Base-by-base conservation (phyloP, 768 basidiomycete species). In the Tulasnella sp. region DNA sequence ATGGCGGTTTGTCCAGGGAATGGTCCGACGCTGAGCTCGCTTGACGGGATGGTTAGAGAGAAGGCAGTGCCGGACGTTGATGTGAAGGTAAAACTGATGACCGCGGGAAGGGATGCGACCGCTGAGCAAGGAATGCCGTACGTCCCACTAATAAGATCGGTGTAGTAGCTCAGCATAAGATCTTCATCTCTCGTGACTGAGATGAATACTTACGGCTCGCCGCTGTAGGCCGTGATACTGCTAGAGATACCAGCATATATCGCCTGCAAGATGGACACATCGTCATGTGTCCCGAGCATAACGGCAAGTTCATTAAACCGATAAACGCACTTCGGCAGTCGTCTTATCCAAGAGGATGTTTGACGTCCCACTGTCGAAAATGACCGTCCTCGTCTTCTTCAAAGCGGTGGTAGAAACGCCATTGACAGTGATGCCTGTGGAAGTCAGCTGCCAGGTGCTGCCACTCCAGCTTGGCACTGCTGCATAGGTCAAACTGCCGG, bases 231-330 rank as follows among this genome's bases (percentile, higher is more conserved):
- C 62, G 76, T 68, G 67, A 82, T 80, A 62, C 78, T 69, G 30
- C 78, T 74, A n/a, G 80, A 81, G 56, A 82, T 80, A 62, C 78
- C 71, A 25, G 79, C 74, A 64, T 81, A 78, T 56, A 81, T 77
- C 8, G 77, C 78, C 76, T 80, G 53, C 38, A 51, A 25, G 12
- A 19, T 21, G 34, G 34, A 5, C 5, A 15, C 7, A 38, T 5
- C 34, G 7, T 7, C 7, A 7, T 38, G 15, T 7, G 5, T 7
- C 34, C 34, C 34, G 15, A 15, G 7, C 15, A 5, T 15, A 38
- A 38, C 5, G 15, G 34, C 5, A 15, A 38, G 34, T n/a, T n/a
- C n/a, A 38, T 38, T 7, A 38, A 15, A 38, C 15, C 15, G 5
- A 5, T 38, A 38, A 5, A 30, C 57, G 45, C 12, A 75, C 79